These are phyloP conservation scores for Rhizodiscina lignyota DNA, from an alignment of 495 filamentous ascomycete species.

Conservation along the genomic window DNA sequence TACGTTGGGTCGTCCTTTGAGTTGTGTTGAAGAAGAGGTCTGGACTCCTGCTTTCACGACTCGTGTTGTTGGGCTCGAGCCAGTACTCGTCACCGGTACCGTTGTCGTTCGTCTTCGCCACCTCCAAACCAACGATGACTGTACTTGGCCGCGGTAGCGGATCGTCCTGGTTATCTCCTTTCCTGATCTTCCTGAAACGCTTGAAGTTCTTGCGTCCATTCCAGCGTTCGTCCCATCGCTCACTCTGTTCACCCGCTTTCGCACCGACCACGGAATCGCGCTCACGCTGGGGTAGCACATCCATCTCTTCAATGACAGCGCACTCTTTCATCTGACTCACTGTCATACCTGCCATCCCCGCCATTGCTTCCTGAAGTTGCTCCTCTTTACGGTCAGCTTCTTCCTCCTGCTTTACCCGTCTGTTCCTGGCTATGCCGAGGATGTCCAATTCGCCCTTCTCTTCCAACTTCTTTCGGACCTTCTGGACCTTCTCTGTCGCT, in stretches of 20 bases:
- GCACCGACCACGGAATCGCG: constrained; percentile 7
- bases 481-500: constrained; percentile 19
- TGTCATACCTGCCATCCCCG: constrained; percentile 46
- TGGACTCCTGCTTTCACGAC: constrained; percentile 12
- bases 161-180: too few relatives aligned
- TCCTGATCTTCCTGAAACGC: constrained; percentile 55
- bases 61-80: constrained; percentile 33
- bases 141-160: constrained; percentile 21
- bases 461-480: constrained; percentile 2
- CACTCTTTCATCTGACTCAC: constrained; percentile 57
- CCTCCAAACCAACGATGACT: constrained; percentile 66
- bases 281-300: constrained; percentile 25
- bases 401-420: constrained; percentile 53
- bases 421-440: constrained; percentile 46
- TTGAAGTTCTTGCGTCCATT: constrained; percentile 97
- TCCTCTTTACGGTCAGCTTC: constrained; percentile 42
- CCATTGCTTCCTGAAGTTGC: constrained; percentile 29
- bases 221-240: constrained; percentile 80
- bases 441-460: constrained; percentile 41
- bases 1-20: constrained; percentile 14
- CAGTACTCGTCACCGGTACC: constrained; percentile 79
- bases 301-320: constrained; percentile 68
- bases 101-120: constrained; percentile 60
- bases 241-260: constrained; percentile 20
- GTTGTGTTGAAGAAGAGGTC: constrained; percentile 13